Evolutionary conservation across 2,329 filamentous ascomycete genomes (phyloP), one percentile per base, ranked within the genome.

Genomic region (Venturia aucupariae): DNA sequence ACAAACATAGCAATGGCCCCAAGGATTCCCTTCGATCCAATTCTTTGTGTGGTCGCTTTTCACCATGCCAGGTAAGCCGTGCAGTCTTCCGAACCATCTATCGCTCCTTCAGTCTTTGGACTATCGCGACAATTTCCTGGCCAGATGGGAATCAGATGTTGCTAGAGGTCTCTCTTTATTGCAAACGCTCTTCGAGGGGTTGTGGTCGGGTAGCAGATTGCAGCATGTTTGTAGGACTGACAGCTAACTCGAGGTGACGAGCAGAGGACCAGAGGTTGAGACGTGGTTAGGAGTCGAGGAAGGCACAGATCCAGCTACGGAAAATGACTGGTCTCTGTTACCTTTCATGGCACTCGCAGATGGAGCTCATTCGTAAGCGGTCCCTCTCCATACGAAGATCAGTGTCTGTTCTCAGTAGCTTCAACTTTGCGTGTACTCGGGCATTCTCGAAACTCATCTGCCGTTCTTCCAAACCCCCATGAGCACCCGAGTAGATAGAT

Each of bases 261-360:
- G 19, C 68, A 86, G 86, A 74, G 94, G 94, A 10, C 94, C 94
- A 39, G 94, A 99, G 78, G 89, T 97, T 65, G 92, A 97, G 79
- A 84, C 83, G 71, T 97, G 93, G 90, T 90, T 96, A 73, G 92
- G 91, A 67, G 85, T 78, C 41, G 79, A 87, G 24, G 86, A 92
- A 69, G 89, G 86, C 63, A 81, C 79, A 65, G 92, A 97, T 75
- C 91, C 93, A 13, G 89, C 89, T 3, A 80, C 78, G 57, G 89
- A 92, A 66, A 93, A 95, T 77, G 90, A 94, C 73, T 99, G 94
- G 94, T 57, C 62, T 30, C 77, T 97, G 69, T 81, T 99, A 67
- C 92, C 94, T 0, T 99, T 99, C 76, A 97, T 97, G 90, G 94
- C 94, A 32, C 78, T 99, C 72, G 94, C 90, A 65, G 94, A 99